Base-by-base conservation (phyloP, 352 stramenopile species). In the Thraustotheca clavata region DNA sequence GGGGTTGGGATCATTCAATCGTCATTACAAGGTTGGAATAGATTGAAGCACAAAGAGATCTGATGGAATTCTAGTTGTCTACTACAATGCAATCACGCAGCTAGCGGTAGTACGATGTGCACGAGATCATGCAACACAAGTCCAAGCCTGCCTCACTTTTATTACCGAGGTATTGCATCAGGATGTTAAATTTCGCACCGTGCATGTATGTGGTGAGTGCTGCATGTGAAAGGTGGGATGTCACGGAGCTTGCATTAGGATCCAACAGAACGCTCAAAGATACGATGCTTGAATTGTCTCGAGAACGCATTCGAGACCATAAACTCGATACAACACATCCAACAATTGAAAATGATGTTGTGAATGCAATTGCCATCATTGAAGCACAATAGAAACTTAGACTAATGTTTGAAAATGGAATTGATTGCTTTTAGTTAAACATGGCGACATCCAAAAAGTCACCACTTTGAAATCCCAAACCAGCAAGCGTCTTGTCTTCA, bases 361-460 rank as follows among this genome's bases (percentile, higher is more conserved):
- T 14, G 6, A 29, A 12, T 6, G 43, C 27, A 29, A 50, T 50
- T 14, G 14, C 6, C 43, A 29, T 22, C 43, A 22, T 50, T 14
- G 43, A 50, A 22, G 33, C 22, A 12, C 43, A 12, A 50, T 50
- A 50, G 43, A n/a, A n/a, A 22, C 6, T 50, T 16, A 43, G 16
- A 50, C 6, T 14, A 29, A 22, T 50, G 14, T 50, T 12, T 14
- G 43, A 14, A 50, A 14, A 50, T 14, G 33, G 6, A 50, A 50
- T 16, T 20, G 38, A 18, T 16, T 20, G 38, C 38, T 11, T 9
- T 61, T 75, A 84, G 12, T 75, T 69, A n/a, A 83, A 59, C 49
- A 87, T 65, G 26, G 77, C 80, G 41, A 90, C 73, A 43, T 90
- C 80, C 24, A 88, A 52, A 49, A 80, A 75, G 50, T 88, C 80